Base-by-base conservation (phyloP, 768 basidiomycete species). In the Lactarius hatsudake region DNA sequence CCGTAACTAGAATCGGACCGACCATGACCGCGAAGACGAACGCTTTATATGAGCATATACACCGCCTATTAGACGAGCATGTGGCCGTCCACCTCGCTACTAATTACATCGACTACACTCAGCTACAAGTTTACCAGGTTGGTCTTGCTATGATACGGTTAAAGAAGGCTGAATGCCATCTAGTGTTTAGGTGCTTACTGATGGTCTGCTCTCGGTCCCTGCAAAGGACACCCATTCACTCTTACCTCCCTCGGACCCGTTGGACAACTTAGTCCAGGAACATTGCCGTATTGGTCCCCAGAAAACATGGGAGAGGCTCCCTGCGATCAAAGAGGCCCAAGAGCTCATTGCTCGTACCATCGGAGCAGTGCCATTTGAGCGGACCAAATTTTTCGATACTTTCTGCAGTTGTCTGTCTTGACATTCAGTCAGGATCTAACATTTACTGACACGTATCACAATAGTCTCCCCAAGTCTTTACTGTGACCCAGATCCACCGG, bases 71-170 rank as follows among this genome's bases (percentile, higher is more conserved):
- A 34, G 61, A 71, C 64, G 59, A 71, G 13, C 55, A 69, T 54
- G 51, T 71, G 17, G 23, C 32, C 23, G 17, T 15, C 18, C 63
- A 71, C 57, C 69, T 71, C 23, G 51, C 64, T 7, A 65, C 63
- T 5, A 34, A 62, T 43, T 71, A 69, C 56, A 34, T 34, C 28
- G 48, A 69, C 20, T 63, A 36, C 34, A 65, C 69, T 30, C 68
- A 71, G 23, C 7, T 58, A 23, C 68, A 20, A 26, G 68, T 71
- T 42, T 69, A 65, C 30, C 26, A 71, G 61, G 69, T 71, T 34
- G 34, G 61, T 53, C 40, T 61, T 26, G 38, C 34, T 34, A 32
- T 36, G 9, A 42, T 65, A 42, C 18, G 5, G 32, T 28, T 18
- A 48, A n/a, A 34, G 23, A 28, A 20, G 42, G 57, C 13, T 68